Conservation (phyloP, 495 filamentous ascomycete species). For the Aspergillus ellipticus region DNA sequence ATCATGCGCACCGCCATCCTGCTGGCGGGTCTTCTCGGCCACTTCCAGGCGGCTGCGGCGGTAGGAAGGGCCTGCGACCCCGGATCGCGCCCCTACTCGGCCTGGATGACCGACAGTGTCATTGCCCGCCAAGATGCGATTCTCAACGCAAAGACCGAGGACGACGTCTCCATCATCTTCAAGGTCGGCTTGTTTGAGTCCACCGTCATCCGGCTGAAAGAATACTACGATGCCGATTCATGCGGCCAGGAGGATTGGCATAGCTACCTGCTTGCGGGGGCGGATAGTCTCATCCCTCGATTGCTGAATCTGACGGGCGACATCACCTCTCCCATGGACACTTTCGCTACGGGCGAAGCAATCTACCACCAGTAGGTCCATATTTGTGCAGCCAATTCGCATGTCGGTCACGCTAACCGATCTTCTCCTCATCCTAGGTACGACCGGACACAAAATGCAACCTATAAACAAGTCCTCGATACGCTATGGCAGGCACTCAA, state of each 20-base stretch:
- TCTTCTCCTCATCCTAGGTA: constrained; percentile 7
- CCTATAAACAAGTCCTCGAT: constrained; percentile 38
- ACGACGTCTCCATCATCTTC: constrained; percentile 30
- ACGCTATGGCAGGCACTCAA: constrained; percentile 45
- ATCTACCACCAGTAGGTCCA: constrained; percentile 30
- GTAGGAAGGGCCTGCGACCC: background rate
- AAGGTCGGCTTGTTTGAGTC: constrained; percentile 40
- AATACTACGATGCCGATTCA: constrained; percentile 19
- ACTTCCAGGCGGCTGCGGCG: background rate
- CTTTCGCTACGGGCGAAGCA: constrained; percentile 33
- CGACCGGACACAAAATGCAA: constrained; percentile 27
- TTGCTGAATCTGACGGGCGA: constrained; percentile 31
- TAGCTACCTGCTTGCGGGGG: constrained; percentile 17
- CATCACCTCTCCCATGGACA: constrained; percentile 34
- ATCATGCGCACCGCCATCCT: background rate
- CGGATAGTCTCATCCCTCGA: constrained; percentile 24
- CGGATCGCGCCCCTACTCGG: constrained; percentile 28
- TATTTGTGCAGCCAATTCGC: background rate
- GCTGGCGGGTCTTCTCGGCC: background rate
- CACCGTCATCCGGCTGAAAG: constrained; percentile 30
- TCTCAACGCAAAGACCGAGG: constrained; percentile 18
- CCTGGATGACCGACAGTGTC: constrained; percentile 47
- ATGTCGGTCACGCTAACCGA: background rate
- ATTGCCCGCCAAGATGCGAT: constrained; percentile 42
- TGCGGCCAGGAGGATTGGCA: constrained; percentile 18